Evolutionary conservation across 805 yeast species (phyloP), one percentile per base, ranked within the genome.

Genomic region (Ascoidea tarda): DNA sequence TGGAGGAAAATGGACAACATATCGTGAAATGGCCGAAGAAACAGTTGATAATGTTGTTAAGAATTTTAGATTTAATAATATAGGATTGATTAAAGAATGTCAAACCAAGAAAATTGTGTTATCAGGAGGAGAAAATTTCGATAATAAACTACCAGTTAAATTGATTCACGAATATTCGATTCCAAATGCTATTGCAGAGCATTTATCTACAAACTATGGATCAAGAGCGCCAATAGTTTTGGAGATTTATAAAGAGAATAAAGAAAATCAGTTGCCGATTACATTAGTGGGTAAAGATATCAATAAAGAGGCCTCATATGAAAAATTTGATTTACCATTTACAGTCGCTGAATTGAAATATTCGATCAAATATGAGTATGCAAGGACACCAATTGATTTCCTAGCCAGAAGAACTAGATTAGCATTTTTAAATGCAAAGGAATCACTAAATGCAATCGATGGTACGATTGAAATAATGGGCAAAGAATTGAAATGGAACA

Each of bases 1-100:
- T 16, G 98, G 97, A 62, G 98, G 98, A 67, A 90, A 90, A 72
- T 90, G 98, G 98, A 90, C 98, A 52, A 90, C 98, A 45, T 91
- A 90, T 74, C 79, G 97, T 72, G 95, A 88, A 72, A 90, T 90
- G 97, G 96, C 97, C 28, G 82, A 90, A 71, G 96, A 91, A 71
- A 87, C 96, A 48, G 82, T 90, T 49, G 82, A 87, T 66, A 79
- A 79, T 59, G 80, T 85, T 52, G 74, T 87, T 49, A 73, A 78
- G 63, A 38, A 38, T 10, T 10, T 10, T 10, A 59, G 64, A 47
- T 69, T 69, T 53, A 64, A 66, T 12, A 69, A 70, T 50, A 72
- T 75, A 51, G 69, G 67, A 16, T 60, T 68, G 49, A 50, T 60
- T 57, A 58, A 65, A 46, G 72, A 75, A 32, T 70, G 74, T 51